A percentile compares a stretch with the other conserved stretches of the same genome.
Conservation (phyloP, 306 rosid genomes). For the Calophaca sinica region DNA sequence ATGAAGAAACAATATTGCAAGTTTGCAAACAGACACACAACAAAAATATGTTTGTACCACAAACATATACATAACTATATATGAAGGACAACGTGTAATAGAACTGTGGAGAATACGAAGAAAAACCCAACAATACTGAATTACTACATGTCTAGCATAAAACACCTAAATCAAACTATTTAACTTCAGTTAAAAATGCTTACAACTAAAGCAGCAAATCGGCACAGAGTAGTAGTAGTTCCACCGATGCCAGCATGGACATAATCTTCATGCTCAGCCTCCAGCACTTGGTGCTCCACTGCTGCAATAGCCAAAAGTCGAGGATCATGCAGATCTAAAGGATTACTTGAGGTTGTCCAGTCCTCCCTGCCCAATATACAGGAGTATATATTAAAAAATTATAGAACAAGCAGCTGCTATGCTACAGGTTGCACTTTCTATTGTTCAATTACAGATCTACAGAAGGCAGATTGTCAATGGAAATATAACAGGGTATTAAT, state of each 20-base stretch:
- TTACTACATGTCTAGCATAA: neutral
- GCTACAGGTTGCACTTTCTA: neutral
- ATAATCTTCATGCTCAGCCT: constrained; percentile 63
- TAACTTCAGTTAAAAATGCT: constrained; percentile 26
- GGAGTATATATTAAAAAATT: neutral
- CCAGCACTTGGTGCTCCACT: constrained; percentile 63
- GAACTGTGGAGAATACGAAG: constrained; percentile 8
- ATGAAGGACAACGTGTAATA: neutral
- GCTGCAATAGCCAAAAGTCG: constrained; percentile 66
- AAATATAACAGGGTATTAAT: too few relatives aligned
- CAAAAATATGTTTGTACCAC: neutral
- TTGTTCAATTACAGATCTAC: neutral
- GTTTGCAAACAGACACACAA: too few relatives aligned
- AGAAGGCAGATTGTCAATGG: too few relatives aligned
- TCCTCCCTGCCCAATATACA: constrained; percentile 54
- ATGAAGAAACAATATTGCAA: too few relatives aligned
- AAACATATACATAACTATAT: neutral
- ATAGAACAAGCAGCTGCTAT: neutral
- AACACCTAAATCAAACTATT: constrained; percentile 4
- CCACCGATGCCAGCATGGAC: constrained; percentile 54
- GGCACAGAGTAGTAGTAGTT: constrained; percentile 66
- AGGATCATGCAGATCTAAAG: constrained; percentile 63
- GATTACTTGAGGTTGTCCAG: constrained; percentile 61
- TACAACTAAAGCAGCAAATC: constrained; percentile 65
- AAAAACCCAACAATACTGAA: neutral